A percentile compares a stretch with the other conserved stretches of the same genome.
These are phyloP conservation scores for Cicer arietinum DNA, from an alignment of 306 rosid species.

Conservation along the genomic window DNA sequence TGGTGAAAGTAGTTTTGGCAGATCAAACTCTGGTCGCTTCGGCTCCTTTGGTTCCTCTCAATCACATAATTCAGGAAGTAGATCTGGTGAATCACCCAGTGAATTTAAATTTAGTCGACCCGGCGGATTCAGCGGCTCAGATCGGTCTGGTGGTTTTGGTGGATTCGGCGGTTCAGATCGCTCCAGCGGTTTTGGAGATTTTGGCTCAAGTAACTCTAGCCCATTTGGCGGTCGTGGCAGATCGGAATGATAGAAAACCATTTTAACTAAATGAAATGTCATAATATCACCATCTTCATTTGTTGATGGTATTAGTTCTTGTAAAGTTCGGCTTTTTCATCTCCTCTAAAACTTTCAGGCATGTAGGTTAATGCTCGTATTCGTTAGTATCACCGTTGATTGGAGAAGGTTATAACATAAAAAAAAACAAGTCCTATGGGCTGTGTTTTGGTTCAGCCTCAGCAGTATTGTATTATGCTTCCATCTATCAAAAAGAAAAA, in stretches of 20 bases:
- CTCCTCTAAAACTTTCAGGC: slow-evolving; percentile 38
- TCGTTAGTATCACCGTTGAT: slow-evolving; percentile 24
- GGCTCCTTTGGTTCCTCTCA: slow-evolving; percentile 62
- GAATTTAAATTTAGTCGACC: slow-evolving; percentile 36
- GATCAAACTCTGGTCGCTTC: slow-evolving; percentile 52
- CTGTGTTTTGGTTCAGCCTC: slow-evolving; percentile 22
- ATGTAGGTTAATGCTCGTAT: slow-evolving; percentile 30
- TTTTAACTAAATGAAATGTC: slow-evolving; percentile 43
- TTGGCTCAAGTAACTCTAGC: slow-evolving; percentile 46
- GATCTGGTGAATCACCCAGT: slow-evolving; percentile 52
- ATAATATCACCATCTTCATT: slow-evolving; percentile 26
- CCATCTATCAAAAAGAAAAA: background rate
- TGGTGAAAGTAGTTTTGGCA: slow-evolving; percentile 47
- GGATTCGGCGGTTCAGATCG: slow-evolving; percentile 47
- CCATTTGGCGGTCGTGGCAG: slow-evolving; percentile 47
- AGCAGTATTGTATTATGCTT: background rate
- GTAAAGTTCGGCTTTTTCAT: slow-evolving; percentile 38
- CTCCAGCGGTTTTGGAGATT: slow-evolving; percentile 49
- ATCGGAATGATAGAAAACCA: slow-evolving; percentile 41
- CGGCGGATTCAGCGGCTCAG: slow-evolving; percentile 46
- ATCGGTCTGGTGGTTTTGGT: slow-evolving; percentile 48
- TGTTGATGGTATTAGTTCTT: slow-evolving; percentile 40
- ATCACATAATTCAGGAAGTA: slow-evolving; percentile 49
- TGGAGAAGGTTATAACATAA: slow-evolving; percentile 39
- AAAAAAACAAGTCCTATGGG: slow-evolving; percentile 27